Base-by-base conservation (phyloP, 1,284 basidiomycete species). In the Ustilago hordei region DNA sequence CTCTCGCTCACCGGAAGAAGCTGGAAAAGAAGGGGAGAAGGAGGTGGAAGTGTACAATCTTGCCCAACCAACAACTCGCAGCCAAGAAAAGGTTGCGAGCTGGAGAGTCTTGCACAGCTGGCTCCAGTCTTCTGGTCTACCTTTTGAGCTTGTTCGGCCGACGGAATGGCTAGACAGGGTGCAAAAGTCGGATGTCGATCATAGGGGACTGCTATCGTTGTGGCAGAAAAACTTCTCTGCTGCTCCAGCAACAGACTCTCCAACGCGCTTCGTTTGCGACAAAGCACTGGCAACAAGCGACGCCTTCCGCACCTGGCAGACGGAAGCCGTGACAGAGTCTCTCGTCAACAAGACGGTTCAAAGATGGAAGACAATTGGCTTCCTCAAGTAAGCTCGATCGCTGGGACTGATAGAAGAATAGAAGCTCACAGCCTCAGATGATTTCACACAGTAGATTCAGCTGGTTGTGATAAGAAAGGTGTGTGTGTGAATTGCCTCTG, bases 111-210 rank as follows among this genome's bases (percentile, higher is more conserved):
- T 96, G 85, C 89, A 89, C 65, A 87, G 89, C 28, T 90, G 93
- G 70, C 89, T 94, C 48, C 83, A 87, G 12, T 85, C 89, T 9
- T 88, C 89, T 57, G 92, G 91, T 9, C 91, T 94, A 82, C 90
- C 85, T 31, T 90, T 95, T 75, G 91, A 94, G 79, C 89, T 92
- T 43, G 91, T 93, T 34, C 89, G 92, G 88, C 66, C 91, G 90
- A 55, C 87, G 84, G 68, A 89, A 87, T 82, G 91, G 90, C 82
- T 91, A n/a, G 83, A 87, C 35, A 79, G 81, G 0, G 81, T 91
- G 31, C 85, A 85, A 0, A 81, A 82, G 53, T 56, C 60, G 11
- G 55, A 62, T 23, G 9, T 48, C 35, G 69, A 76, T 41, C 55
- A 71, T 54, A 36, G 74, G 39, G 74, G 74, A 28, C 28, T 76